Conservation (phyloP, 2,329 filamentous ascomycete genomes). For the Plenodomus lindquistii region DNA sequence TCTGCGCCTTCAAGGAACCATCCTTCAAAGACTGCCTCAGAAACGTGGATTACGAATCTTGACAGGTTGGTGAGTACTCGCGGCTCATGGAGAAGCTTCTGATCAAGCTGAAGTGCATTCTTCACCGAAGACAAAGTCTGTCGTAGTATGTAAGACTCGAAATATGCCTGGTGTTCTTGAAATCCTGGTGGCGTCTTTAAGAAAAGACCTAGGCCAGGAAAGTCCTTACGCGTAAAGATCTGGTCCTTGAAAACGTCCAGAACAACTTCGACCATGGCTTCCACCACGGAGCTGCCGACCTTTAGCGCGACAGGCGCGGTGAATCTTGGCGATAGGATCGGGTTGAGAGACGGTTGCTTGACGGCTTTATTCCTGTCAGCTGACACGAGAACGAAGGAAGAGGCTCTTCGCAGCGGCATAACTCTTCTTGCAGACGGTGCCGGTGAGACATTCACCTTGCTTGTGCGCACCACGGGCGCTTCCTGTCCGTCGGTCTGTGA, state of each 20-base stretch:
- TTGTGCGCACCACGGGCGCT: constrained; percentile 73
- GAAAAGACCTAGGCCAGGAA: constrained; percentile 82
- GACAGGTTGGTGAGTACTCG: constrained; percentile 84
- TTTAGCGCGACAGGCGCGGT: constrained; percentile 51
- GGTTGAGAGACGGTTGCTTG: constrained; percentile 65
- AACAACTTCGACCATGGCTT: constrained; percentile 76
- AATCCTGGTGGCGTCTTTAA: constrained; percentile 90
- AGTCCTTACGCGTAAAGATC: constrained; percentile 83
- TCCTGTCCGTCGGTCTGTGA: constrained; percentile 61
- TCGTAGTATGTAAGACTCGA: constrained; percentile 85
- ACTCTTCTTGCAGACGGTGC: constrained; percentile 51
- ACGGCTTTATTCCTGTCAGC: constrained; percentile 63
- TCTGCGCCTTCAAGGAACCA: constrained; percentile 93
- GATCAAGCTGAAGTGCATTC: constrained; percentile 70
- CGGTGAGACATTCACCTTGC: constrained; percentile 55
- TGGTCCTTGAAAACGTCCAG: constrained; percentile 84
- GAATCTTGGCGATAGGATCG: constrained; percentile 63
- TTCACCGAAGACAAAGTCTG: constrained; percentile 73
- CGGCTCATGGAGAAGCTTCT: constrained; percentile 76
- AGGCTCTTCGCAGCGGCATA: constrained; percentile 74
- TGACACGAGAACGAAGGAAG: constrained; percentile 88
- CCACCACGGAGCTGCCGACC: constrained; percentile 71
- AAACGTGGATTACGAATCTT: constrained; percentile 77
- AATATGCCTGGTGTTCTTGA: constrained; percentile 91
- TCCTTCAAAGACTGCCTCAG: constrained; percentile 91